These are phyloP conservation scores for Chaetomiaceae sp. DNA, from an alignment of 2,329 filamentous ascomycete genomes.

Conservation along the genomic window DNA sequence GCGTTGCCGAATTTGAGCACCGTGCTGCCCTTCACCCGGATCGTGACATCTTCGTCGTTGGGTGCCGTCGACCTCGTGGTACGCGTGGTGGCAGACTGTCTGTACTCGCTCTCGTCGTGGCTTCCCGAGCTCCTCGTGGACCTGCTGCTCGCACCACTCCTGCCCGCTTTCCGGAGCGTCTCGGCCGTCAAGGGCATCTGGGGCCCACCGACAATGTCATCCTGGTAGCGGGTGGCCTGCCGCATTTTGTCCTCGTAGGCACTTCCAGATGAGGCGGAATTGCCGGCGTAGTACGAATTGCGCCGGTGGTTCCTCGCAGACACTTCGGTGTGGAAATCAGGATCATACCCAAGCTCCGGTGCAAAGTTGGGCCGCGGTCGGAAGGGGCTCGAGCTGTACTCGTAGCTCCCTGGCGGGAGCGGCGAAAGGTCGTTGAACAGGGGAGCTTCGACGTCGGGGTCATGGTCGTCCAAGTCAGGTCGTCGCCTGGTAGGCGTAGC, in stretches of 20 bases:
- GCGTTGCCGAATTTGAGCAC: slow-evolving; percentile 52
- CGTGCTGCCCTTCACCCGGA: slow-evolving; percentile 55
- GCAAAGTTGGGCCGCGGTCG: slow-evolving; percentile 34
- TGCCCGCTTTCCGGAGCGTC: slow-evolving; percentile 47
- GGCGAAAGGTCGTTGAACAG: slow-evolving; percentile 40
- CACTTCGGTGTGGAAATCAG: slow-evolving; percentile 39
- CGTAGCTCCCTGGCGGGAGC: slow-evolving; percentile 28
- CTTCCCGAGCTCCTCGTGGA: slow-evolving; percentile 57
- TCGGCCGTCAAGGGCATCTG: slow-evolving; percentile 52
- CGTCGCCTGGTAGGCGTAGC: slow-evolving; percentile 26
- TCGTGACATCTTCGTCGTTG: slow-evolving; percentile 56
- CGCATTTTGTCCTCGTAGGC: slow-evolving; percentile 41
- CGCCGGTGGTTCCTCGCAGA: slow-evolving; percentile 32
- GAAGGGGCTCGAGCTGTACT: slow-evolving; percentile 32
- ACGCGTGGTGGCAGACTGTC: slow-evolving; percentile 57
- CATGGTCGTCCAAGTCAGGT: slow-evolving; percentile 35
- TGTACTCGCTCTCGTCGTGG: slow-evolving; percentile 60
- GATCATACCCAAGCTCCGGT: slow-evolving; percentile 37
- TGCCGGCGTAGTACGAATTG: slow-evolving; percentile 39
- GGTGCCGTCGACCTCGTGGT: slow-evolving; percentile 49
- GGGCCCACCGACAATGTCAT: slow-evolving; percentile 45
- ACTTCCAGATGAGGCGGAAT: slow-evolving; percentile 32
- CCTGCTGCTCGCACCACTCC: slow-evolving; percentile 48
- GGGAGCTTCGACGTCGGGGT: slow-evolving; percentile 31
- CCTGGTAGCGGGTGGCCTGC: slow-evolving; percentile 48